A percentile compares a stretch with the other conserved stretches of the same genome.
Evolutionary conservation across 208 protist genomes (phyloP).

Genomic region (Acanthamoeba sp.): DNA sequence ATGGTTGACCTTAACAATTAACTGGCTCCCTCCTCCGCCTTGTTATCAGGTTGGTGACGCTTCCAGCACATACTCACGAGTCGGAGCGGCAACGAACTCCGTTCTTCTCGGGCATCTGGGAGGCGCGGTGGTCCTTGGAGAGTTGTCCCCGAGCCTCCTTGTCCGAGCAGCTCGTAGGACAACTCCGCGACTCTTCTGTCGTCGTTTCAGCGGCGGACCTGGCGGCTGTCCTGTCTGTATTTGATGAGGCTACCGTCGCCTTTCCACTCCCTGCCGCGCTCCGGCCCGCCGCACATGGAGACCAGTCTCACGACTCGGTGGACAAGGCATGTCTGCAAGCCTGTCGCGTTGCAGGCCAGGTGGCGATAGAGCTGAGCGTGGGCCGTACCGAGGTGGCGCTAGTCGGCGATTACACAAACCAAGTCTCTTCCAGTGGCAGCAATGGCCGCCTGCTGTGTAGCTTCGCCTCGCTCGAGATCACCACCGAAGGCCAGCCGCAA

Average conservation of each 20-base stretch:
- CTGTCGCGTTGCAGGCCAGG: background rate
- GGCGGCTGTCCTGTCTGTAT: background rate
- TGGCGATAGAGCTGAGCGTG: background rate
- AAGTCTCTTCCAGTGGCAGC: background rate
- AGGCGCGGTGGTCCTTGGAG: background rate
- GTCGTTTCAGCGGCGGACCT: background rate
- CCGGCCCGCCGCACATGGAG: background rate
- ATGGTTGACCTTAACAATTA: too few species aligned
- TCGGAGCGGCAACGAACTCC: background rate
- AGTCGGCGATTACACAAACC: background rate
- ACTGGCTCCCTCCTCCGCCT: background rate
- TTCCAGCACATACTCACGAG: background rate
- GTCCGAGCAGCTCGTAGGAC: background rate
- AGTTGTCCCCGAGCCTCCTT: background rate
- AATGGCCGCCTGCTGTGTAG: background rate
- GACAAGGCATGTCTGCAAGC: background rate
- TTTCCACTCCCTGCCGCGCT: background rate
- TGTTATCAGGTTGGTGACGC: slow-evolving; percentile 2
- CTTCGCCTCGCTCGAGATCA: background rate
- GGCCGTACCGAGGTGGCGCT: background rate
- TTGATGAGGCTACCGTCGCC: background rate
- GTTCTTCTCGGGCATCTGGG: background rate
- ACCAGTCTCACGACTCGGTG: too few species aligned
- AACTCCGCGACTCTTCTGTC: background rate
- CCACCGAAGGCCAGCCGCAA: background rate